These are phyloP conservation scores for Suillus lakei DNA, from an alignment of 768 basidiomycete genomes.

Conservation along the genomic window DNA sequence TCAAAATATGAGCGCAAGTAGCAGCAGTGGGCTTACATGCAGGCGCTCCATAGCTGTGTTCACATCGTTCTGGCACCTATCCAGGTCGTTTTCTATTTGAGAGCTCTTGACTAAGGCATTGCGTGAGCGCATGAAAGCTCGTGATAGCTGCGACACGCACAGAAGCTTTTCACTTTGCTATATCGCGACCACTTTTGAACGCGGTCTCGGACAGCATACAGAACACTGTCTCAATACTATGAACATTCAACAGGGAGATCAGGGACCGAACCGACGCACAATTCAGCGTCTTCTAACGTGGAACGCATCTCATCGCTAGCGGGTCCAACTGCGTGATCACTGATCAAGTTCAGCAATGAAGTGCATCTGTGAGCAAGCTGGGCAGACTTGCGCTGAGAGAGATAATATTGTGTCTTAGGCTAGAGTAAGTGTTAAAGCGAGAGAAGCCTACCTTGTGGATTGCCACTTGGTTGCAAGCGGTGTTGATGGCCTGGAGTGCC, in stretches of 20 bases:
- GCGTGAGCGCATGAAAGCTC: background rate
- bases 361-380: conserved; percentile 49
- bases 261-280: conserved; percentile 36
- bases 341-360: conserved; percentile 42
- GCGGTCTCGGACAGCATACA: conserved; percentile 44
- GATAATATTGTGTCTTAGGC: conserved; percentile 11
- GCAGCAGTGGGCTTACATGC: conserved; percentile 38
- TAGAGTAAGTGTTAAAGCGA: background rate
- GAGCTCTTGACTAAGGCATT: conserved; percentile 44
- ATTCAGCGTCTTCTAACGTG: conserved; percentile 47
- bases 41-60: conserved; percentile 46
- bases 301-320: conserved; percentile 45
- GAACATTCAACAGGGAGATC: background rate
- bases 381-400: conserved; percentile 41
- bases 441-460: conserved; percentile 50
- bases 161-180: conserved; percentile 40
- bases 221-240: conserved; percentile 36
- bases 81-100: conserved; percentile 53
- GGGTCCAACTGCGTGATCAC: conserved; percentile 43
- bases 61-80: conserved; percentile 47
- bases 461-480: conserved; percentile 49
- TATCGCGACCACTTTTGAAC: conserved; percentile 45
- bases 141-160: conserved; percentile 33
- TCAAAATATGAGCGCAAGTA: background rate
- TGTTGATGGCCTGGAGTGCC: conserved; percentile 48